phyloP scores from a whole-genome alignment of 352 stramenopile genomes.

The Globisporangium nodosum region DNA sequence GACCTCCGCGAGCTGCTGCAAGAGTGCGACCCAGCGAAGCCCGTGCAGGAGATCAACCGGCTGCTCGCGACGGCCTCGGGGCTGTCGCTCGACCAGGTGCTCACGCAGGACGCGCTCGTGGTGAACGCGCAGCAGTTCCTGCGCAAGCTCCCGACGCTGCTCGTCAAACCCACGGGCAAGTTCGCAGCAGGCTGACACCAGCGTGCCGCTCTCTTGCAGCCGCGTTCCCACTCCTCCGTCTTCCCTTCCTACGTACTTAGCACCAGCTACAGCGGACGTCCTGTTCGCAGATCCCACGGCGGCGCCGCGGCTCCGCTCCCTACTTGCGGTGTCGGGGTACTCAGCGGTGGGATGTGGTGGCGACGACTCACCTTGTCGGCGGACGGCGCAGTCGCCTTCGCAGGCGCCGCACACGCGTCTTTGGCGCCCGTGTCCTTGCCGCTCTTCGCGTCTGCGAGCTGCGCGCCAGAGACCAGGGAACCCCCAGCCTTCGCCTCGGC shows the following conservation, averaged over 20 bases:
- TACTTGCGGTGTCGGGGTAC: slow-evolving; percentile 4
- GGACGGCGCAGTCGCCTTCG: slow-evolving; percentile 9
- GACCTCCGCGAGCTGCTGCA: slow-evolving; percentile 37
- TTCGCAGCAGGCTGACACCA: slow-evolving; percentile 3
- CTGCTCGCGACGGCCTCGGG: slow-evolving; percentile 27
- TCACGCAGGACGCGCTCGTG: slow-evolving; percentile 58
- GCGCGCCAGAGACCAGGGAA: neutral
- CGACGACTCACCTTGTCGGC: slow-evolving; percentile 24
- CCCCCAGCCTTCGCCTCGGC: neutral
- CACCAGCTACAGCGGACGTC: neutral
- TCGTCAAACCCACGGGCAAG: slow-evolving; percentile 43
- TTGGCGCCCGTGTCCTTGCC: neutral
- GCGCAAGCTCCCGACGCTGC: slow-evolving; percentile 29
- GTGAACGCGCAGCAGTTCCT: slow-evolving; percentile 38
- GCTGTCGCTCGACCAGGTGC: slow-evolving; percentile 39
- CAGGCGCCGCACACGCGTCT: neutral
- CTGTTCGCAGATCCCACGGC: neutral
- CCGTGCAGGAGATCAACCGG: slow-evolving; percentile 43
- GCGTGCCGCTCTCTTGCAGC: too few species aligned
- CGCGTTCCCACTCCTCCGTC: too few species aligned
- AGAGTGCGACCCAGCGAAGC: slow-evolving; percentile 39
- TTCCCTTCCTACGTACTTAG: too few species aligned
- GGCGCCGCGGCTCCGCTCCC: neutral
- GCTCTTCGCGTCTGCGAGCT: neutral
- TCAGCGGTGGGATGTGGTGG: slow-evolving; percentile 22